Percentiles rank a stretch among this genome's conserved stretches.
Evolutionary conservation across 805 yeast species (phyloP).

Genomic region (Ogataea nakhonphanomensis): DNA sequence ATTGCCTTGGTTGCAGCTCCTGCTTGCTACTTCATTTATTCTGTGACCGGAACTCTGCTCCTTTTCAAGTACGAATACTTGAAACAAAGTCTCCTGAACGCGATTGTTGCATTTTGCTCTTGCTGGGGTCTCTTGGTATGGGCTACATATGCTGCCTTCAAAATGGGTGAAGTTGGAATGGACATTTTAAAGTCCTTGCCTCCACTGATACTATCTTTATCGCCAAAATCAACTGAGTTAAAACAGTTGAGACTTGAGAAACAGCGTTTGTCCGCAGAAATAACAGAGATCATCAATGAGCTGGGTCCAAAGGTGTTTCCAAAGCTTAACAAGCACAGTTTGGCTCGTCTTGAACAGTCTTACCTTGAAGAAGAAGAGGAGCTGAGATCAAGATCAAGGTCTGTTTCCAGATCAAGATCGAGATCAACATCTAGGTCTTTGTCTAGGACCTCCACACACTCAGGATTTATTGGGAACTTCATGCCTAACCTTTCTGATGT

Average conservation of each 20-base stretch:
- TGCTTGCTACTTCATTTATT: slow-evolving; percentile 72
- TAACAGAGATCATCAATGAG: slow-evolving; percentile 75
- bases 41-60: slow-evolving; percentile 47
- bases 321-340: slow-evolving; percentile 45
- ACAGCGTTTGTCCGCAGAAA: slow-evolving; percentile 58
- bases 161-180: slow-evolving; percentile 90
- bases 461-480: slow-evolving; percentile 26
- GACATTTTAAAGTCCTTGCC: slow-evolving; percentile 81
- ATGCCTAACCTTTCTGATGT: slow-evolving; percentile 31
- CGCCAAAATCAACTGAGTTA: slow-evolving; percentile 49
- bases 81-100: slow-evolving; percentile 11
- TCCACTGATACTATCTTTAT: slow-evolving; percentile 65
- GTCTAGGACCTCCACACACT: slow-evolving; percentile 22
- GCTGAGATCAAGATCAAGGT: slow-evolving; percentile 4
- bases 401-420: slow-evolving; percentile 6
- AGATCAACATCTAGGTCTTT: slow-evolving; percentile 19
- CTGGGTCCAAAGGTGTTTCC: slow-evolving; percentile 86
- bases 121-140: slow-evolving; percentile 62
- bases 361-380: slow-evolving; percentile 22
- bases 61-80: slow-evolving; percentile 18
- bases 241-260: slow-evolving; percentile 59
- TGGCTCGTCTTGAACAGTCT: slow-evolving; percentile 22
- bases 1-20: slow-evolving; percentile 89
- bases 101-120: slow-evolving; percentile 39
- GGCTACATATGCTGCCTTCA: slow-evolving; percentile 83